phyloP scores from a whole-genome alignment of 805 yeast species.

The Tanozyma kutaoensis region DNA sequence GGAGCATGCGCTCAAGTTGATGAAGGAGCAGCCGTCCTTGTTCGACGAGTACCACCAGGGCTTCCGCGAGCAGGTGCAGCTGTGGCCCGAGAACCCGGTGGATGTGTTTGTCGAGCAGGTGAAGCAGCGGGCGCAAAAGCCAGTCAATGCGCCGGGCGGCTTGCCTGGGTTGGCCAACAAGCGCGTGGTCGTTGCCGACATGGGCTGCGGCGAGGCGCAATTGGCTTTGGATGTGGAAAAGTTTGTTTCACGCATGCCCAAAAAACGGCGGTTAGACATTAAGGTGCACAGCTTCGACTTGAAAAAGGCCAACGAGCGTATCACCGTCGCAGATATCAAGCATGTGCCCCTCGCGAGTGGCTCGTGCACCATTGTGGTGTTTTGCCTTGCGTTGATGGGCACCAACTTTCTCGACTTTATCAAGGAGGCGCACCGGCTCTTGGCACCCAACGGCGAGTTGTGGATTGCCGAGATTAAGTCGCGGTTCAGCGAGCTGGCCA shows the following conservation, averaged over 20 bases:
- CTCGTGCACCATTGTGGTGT: slow-evolving; percentile 79
- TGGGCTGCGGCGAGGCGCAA: slow-evolving; percentile 99
- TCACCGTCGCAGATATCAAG: slow-evolving; percentile 94
- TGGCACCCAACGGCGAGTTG: slow-evolving; percentile 84
- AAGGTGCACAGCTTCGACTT: slow-evolving; percentile 83
- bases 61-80: slow-evolving; percentile 84
- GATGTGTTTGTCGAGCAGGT: slow-evolving; percentile 71
- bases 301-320: slow-evolving; percentile 74
- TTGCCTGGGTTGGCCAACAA: slow-evolving; percentile 61
- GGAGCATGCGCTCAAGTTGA: slow-evolving; percentile 56
- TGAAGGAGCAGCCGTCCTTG: slow-evolving; percentile 70
- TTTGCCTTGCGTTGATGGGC: slow-evolving; percentile 94
- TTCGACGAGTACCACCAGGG: slow-evolving; percentile 95
- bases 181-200: slow-evolving; percentile 79
- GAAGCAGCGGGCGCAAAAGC: slow-evolving; percentile 37
- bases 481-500: slow-evolving; percentile 52
- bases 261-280: too few relatives aligned
- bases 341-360: slow-evolving; percentile 74
- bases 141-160: slow-evolving; percentile 94
- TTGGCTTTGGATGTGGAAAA: slow-evolving; percentile 54
- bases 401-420: slow-evolving; percentile 90
- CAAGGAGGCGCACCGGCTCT: slow-evolving; percentile 74
- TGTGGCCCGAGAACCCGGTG: slow-evolving; percentile 99
- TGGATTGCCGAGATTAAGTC: slow-evolving; percentile 98
- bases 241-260: too few relatives aligned